A percentile compares a stretch with the other conserved stretches of the same genome.
Conservation (phyloP, 2,329 filamentous ascomycete species). For the Lachnellula hyalina region DNA sequence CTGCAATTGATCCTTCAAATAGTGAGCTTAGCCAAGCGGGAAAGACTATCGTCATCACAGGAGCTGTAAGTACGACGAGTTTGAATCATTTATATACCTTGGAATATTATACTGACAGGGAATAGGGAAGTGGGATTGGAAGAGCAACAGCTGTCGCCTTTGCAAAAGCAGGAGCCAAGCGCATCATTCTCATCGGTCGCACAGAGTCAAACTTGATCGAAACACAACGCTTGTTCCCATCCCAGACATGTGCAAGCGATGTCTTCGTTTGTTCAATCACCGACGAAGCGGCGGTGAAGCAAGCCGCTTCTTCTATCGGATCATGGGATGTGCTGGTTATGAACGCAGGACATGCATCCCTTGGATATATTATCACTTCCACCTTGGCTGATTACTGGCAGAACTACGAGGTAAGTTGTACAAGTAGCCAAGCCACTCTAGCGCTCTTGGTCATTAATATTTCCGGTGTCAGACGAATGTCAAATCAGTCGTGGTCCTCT, state of each 20-base stretch:
- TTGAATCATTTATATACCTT: too few relatives aligned
- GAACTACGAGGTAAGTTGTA: background rate
- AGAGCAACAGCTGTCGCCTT: constrained; percentile 11
- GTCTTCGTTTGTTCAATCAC: constrained; percentile 21
- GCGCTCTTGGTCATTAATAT: background rate
- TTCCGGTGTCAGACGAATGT: constrained; percentile 8
- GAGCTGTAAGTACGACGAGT: background rate
- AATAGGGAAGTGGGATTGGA: constrained; percentile 18
- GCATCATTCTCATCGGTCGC: constrained; percentile 26
- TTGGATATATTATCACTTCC: background rate
- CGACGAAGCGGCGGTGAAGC: constrained; percentile 11
- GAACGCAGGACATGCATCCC: background rate
- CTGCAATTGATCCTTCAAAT: constrained; percentile 25
- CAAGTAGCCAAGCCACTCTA: too few relatives aligned
- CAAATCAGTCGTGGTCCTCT: background rate
- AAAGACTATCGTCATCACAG: constrained; percentile 9
- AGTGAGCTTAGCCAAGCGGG: constrained; percentile 7
- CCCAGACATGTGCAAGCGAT: constrained; percentile 6
- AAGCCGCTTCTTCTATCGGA: background rate
- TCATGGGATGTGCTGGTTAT: constrained; percentile 2
- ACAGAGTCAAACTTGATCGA: constrained; percentile 2
- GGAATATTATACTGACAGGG: too few relatives aligned
- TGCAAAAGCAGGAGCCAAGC: constrained; percentile 23
- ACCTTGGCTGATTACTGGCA: background rate
- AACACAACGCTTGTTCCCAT: constrained; percentile 8